Evolutionary conservation across 202 grass and related monocot species (phyloP).

Genomic region (Eragrostis tef): DNA sequence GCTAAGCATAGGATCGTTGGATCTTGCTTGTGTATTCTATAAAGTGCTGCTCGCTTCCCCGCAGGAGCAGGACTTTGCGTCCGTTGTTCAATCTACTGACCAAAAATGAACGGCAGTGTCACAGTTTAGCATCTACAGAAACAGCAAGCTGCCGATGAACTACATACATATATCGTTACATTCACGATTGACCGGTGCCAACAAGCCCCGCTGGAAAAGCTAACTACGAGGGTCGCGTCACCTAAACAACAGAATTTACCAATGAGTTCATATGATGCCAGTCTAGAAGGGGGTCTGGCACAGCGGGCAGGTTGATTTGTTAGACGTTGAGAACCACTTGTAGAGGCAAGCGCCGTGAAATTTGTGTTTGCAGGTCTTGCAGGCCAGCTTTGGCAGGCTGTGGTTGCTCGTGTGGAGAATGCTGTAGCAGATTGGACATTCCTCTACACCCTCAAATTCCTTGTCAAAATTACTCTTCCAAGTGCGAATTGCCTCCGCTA

Average conservation of each 20-base stretch:
- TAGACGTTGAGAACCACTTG: conserved; percentile 99
- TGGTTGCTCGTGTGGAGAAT: conserved; percentile 94
- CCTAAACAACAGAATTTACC: not conserved
- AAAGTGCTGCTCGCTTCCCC: no score
- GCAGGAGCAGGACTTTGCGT: no score
- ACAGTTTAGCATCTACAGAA: no score
- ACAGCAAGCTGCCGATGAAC: no score
- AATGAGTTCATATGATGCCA: not conserved
- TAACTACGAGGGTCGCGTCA: not conserved
- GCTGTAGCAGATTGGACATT: conserved; percentile 97
- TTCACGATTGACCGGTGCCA: no score
- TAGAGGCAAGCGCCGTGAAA: conserved; percentile 94
- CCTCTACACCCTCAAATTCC: conserved; percentile 94
- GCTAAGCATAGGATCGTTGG: no score
- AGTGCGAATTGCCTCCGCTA: conserved; percentile 80
- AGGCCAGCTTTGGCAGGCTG: conserved; percentile 79
- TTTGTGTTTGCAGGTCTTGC: conserved; percentile 96
- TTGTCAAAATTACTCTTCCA: conserved; percentile 96
- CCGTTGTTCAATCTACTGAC: no score
- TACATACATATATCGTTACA: no score
- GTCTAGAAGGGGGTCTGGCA: conserved; percentile 86
- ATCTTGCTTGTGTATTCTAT: no score
- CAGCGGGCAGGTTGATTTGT: conserved; percentile 93
- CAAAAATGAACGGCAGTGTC: no score
- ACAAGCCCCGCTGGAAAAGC: not conserved